A percentile compares a stretch with the other conserved stretches of the same genome.
Evolutionary conservation across 257 asterid species (phyloP).

Genomic region (Solanum habrochaites): DNA sequence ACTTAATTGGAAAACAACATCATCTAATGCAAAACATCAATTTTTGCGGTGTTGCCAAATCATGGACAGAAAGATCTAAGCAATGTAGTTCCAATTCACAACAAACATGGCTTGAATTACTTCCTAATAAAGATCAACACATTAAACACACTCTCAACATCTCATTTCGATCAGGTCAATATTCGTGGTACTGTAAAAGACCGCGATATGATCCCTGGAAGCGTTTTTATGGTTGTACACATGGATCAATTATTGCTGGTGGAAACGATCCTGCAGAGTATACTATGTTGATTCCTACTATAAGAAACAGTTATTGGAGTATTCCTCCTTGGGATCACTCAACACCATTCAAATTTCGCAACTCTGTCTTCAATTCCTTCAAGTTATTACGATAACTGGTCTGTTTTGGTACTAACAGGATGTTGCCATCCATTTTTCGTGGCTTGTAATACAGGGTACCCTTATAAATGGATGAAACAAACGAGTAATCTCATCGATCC

Average conservation of each 20-base stretch:
- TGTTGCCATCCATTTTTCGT: neutral
- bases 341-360: constrained; percentile 6
- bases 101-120: neutral
- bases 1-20: neutral
- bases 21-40: constrained; percentile 9
- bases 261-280: neutral
- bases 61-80: constrained; percentile 19
- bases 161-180: neutral
- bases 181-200: neutral
- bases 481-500: neutral
- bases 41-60: constrained; percentile 12
- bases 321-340: constrained; percentile 1
- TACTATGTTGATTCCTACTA: neutral
- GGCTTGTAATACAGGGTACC: neutral
- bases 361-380: neutral
- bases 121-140: neutral
- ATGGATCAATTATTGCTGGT: neutral
- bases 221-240: constrained; percentile 5
- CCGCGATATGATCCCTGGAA: neutral
- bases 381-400: too few relatives aligned
- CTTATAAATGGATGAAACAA: neutral
- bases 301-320: neutral
- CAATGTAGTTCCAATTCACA: neutral
- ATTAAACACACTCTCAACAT: neutral
- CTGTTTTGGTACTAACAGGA: too few relatives aligned